Evolutionary conservation across 148 eudicot genomes (phyloP), one percentile per base, ranked within the genome.

Genomic region (Rhododendron kiyosumense): DNA sequence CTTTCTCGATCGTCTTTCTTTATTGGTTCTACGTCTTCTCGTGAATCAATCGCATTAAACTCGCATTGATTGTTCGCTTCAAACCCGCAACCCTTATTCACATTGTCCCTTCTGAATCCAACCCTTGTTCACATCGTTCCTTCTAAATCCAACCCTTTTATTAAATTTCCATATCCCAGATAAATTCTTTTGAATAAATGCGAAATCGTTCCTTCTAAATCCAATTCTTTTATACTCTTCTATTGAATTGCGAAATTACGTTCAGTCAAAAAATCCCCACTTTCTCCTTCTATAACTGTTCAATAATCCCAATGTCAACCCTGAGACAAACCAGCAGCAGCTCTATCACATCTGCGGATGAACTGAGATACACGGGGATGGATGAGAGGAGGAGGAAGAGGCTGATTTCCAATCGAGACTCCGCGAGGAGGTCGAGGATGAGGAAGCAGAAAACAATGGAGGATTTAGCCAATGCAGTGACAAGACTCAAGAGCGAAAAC

Each of bases 361-460:
- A 84, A 13, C 52, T 13, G 38, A 61, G 65, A 51, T 79, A 84
- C 30, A 82, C 57, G 0, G 78, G 43, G 73, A 71, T 82, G 81
- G 88, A 87, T 41, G 89, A 84, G 59, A 87, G 59, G 81, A 87
- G 59, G 45, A 84, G 89, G 57, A 84, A 87, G 32, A 87, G 89
- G 78, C 81, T 87, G 89, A 73, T 84, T 11, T 84, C 89, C 3
- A 87, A 87, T 71, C 73, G 86, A 54, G 89, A 87, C 22, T 87
- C 89, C 5, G 89, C 86, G 0, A 84, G 86, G 81, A 76, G 89
- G 69, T 87, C 86, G 22, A 51, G 86, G 86, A 80, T 84, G 81
- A 84, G 78, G 89, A 84, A 81, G 81, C 86, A 87, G 61, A 69
- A 84, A 57, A 75, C 54, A 20, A n/a, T 84, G 63, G 67, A 80